These are phyloP conservation scores for Oryza longistaminata DNA, from an alignment of 176 grass and related monocot genomes.

Conservation along the genomic window DNA sequence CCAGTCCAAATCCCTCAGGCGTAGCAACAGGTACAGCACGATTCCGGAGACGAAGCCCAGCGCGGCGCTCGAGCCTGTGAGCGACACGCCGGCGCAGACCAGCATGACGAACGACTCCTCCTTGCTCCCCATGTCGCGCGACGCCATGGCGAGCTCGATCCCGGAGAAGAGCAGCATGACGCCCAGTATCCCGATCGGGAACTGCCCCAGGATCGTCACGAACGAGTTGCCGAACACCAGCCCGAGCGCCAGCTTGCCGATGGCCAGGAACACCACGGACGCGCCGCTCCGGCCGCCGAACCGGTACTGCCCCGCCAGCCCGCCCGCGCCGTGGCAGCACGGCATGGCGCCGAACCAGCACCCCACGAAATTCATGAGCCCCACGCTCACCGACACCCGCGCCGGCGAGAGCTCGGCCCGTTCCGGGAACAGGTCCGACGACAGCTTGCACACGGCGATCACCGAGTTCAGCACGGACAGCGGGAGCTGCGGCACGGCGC, in stretches of 20 bases:
- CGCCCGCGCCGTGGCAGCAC: slow-evolving; percentile 82
- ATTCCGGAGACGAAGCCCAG: slow-evolving; percentile 74
- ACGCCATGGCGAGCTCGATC: slow-evolving; percentile 92
- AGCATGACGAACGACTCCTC: slow-evolving; percentile 93
- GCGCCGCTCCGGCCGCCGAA: slow-evolving; percentile 89
- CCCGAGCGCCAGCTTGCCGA: slow-evolving; percentile 64
- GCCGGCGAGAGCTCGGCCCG: slow-evolving; percentile 58
- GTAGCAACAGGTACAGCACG: slow-evolving; percentile 56
- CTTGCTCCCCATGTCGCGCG: slow-evolving; percentile 84
- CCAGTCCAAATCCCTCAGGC: slow-evolving; percentile 56
- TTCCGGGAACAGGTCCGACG: slow-evolving; percentile 82
- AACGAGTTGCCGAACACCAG: slow-evolving; percentile 83
- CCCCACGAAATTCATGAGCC: slow-evolving; percentile 80
- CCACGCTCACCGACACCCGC: slow-evolving; percentile 78
- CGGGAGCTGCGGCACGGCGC: slow-evolving; percentile 79
- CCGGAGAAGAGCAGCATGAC: slow-evolving; percentile 89
- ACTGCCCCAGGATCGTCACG: slow-evolving; percentile 63
- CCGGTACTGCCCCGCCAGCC: slow-evolving; percentile 81
- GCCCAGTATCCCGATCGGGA: slow-evolving; percentile 83
- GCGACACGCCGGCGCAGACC: slow-evolving; percentile 67
- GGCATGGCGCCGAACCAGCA: slow-evolving; percentile 99
- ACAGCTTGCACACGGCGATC: slow-evolving; percentile 95
- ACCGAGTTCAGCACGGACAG: slow-evolving; percentile 87
- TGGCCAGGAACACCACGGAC: slow-evolving; percentile 75
- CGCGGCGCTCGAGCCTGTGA: slow-evolving; percentile 76